Evolutionary conservation across 2,329 filamentous ascomycete species (phyloP), one percentile per base, ranked within the genome.

Genomic region (Ophiostoma himal-ulmi): DNA sequence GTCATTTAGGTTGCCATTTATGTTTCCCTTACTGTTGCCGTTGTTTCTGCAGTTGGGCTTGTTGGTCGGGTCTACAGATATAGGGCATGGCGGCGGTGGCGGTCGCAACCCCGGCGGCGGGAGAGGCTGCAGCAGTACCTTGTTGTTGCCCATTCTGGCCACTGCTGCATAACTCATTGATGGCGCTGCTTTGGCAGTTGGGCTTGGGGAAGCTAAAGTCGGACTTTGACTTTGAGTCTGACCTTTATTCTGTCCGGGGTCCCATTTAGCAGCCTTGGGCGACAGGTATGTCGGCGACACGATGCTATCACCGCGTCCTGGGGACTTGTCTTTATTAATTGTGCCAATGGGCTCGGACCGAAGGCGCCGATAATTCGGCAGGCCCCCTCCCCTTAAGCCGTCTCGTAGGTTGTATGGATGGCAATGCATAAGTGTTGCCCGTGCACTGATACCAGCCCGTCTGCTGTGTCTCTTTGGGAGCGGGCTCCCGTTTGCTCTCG

Each of bases 151-250:
- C 8, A 66, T 44, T 14, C 30, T 66, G 26, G 70, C 71, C 57
- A 72, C 71, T 6, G 69, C 69, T 5, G 71, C 71, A 36, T 72
- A 72, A 57, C 69, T 72, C 17, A 67, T 68, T 8, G 30, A 26
- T 5, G 67, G 41, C 30, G 22, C 20, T 22, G 36, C 36, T 22
- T 8, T 41, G 62, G 34, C 4, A 11, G 68, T 22, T 30, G 68
- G 52, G 1, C 39, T 41, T 37, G 68, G 52, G 1, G 68, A 52
- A 5, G 26, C 17, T 5, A 39, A 13, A 39, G 44, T 7, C 5
- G 17, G 44, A 20, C 44, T 48, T 48, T 48, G 44, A 20, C 17
- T 48, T 7, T 48, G 44, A 48, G 17, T 57, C 26, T 17, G 20
- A 17, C 34, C 22, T n/a, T 54, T 54, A 8, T 5, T 4, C 17